These are phyloP conservation scores for Paramecium bursaria DNA, from an alignment of 73 alveolate genomes.

Conservation along the genomic window DNA sequence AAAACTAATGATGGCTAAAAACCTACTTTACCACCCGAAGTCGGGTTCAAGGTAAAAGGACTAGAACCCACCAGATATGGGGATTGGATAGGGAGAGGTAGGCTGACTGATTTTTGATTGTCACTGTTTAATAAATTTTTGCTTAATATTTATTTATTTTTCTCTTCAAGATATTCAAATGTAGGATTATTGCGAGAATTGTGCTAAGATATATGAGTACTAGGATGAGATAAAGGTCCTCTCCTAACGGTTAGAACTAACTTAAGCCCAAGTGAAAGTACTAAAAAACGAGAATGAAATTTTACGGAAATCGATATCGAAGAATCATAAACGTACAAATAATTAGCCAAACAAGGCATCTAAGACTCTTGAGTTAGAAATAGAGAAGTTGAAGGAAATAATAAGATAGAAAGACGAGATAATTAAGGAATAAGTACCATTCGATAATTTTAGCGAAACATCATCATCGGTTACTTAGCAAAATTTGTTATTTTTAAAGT, in stretches of 20 bases:
- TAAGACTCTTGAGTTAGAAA: no score
- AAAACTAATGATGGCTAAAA: conserved; percentile 62
- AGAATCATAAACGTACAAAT: no score
- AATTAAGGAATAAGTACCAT: no score
- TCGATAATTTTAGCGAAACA: no score
- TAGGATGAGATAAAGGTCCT: not conserved
- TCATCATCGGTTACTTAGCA: no score
- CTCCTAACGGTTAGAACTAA: not conserved
- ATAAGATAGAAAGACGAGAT: no score
- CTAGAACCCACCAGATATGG: conserved; percentile 93
- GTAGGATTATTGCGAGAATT: conserved; percentile 42
- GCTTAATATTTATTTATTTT: conserved; percentile 6
- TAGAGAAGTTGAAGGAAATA: no score
- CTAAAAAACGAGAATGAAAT: conserved; percentile 39
- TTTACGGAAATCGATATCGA: no score
- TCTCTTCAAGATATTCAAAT: no score
- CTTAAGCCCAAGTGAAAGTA: not conserved
- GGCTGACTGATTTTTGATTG: conserved; percentile 83
- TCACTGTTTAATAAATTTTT: no score
- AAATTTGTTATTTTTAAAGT: no score
- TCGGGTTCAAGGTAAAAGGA: conserved; percentile 86
- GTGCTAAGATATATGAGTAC: not conserved
- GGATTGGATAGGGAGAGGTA: conserved; percentile 92
- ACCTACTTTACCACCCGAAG: conserved; percentile 77
- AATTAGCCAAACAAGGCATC: no score